Percentiles rank a stretch among this genome's conserved stretches.
phyloP scores from a whole-genome alignment of 2,329 filamentous ascomycete species.

The Fusarium udum region DNA sequence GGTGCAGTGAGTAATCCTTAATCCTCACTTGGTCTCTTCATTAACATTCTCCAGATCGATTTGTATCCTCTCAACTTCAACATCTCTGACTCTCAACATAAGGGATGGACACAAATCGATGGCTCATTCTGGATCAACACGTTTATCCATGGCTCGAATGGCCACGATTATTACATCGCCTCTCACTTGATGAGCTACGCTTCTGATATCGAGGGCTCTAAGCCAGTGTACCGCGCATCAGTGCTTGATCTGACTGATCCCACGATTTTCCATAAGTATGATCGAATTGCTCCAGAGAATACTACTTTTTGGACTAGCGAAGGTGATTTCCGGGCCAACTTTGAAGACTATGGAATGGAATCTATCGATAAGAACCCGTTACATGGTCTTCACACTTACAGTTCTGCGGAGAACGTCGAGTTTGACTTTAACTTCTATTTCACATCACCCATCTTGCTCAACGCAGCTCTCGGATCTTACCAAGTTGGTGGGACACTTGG shows the following conservation, averaged over 20 bases:
- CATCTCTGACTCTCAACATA: background rate
- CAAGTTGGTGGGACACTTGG: background rate
- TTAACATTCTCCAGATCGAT: background rate
- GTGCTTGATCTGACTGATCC: background rate
- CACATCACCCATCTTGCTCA: background rate
- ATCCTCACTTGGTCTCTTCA: fast-evolving
- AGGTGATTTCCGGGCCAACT: background rate
- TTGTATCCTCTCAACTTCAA: background rate
- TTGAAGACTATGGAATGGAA: background rate
- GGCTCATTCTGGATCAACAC: background rate
- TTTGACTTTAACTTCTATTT: background rate
- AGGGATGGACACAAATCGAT: background rate
- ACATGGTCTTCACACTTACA: background rate
- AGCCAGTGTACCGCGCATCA: background rate
- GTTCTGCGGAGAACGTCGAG: background rate
- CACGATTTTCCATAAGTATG: background rate
- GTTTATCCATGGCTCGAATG: background rate
- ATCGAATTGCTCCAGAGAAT: background rate
- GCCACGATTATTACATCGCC: background rate
- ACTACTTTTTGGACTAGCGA: background rate
- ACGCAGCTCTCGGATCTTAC: background rate
- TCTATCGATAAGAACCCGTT: background rate
- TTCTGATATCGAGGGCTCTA: background rate
- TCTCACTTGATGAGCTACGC: background rate
- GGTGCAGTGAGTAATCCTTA: background rate